phyloP scores from a whole-genome alignment of 305 asterid species.

The Solanum chacoense region DNA sequence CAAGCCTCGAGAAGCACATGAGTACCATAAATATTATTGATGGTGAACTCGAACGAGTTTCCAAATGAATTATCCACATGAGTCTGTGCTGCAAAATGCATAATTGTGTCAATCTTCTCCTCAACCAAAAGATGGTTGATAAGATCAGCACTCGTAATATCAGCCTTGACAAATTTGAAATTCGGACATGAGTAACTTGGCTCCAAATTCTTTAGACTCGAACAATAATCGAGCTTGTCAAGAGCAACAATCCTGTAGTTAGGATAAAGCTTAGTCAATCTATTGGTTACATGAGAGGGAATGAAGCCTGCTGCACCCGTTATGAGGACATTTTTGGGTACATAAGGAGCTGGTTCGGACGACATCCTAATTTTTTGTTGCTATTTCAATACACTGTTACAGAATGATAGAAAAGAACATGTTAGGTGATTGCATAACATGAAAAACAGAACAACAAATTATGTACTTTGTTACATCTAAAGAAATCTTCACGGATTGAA shows the following conservation, averaged over 20 bases:
- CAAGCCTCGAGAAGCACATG: constrained; percentile 29
- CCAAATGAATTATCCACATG: constrained; percentile 30
- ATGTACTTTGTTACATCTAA: neutral
- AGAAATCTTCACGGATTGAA: neutral
- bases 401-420: neutral
- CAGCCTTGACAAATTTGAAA: constrained; percentile 24
- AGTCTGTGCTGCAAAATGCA: constrained; percentile 32
- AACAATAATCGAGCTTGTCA: constrained; percentile 30
- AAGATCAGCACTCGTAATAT: constrained; percentile 19
- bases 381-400: neutral
- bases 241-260: constrained; percentile 22
- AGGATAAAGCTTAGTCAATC: constrained; percentile 12
- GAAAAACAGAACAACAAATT: neutral
- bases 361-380: constrained; percentile 1
- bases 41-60: constrained; percentile 21
- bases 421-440: neutral
- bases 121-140: constrained; percentile 13
- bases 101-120: constrained; percentile 19
- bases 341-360: constrained; percentile 1
- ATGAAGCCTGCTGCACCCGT: constrained; percentile 29
- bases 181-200: constrained; percentile 16
- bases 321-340: constrained; percentile 19
- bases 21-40: constrained; percentile 21
- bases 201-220: constrained; percentile 15
- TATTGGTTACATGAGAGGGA: constrained; percentile 24